Evolutionary conservation across 2,329 filamentous ascomycete genomes (phyloP).

Genomic region (Nemania diffusa): DNA sequence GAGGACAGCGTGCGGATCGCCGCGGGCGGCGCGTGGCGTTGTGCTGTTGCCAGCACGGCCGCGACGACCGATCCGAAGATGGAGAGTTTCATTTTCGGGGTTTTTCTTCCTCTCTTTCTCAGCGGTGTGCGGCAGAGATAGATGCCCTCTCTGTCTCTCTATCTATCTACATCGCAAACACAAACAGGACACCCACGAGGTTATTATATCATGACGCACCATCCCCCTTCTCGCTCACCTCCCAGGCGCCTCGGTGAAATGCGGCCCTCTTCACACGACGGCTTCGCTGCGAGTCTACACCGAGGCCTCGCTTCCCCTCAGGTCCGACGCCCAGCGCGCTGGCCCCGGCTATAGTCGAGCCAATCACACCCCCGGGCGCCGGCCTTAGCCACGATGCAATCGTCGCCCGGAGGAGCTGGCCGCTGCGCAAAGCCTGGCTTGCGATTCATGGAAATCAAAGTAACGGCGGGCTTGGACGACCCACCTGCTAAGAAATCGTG

Average conservation of each 20-base stretch:
- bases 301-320: conserved; percentile 13
- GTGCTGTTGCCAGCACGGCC: background rate
- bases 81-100: background rate
- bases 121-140: too few relatives aligned
- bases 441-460: conserved; percentile 12
- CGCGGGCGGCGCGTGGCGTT: background rate
- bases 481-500: background rate
- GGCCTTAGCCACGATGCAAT: background rate
- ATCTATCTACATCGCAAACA: background rate
- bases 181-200: background rate
- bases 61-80: background rate
- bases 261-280: background rate
- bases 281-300: conserved; percentile 16
- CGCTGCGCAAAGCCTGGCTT: background rate
- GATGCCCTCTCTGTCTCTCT: background rate
- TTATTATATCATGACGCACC: background rate
- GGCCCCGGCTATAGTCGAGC: conserved; percentile 17
- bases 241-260: background rate
- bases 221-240: background rate
- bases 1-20: background rate
- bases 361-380: conserved; percentile 13
- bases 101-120: background rate
- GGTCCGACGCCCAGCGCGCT: background rate
- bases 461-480: background rate
- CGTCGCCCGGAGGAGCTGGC: background rate